Conservation (phyloP, 1,284 basidiomycete genomes). For the Cryptococcus maquisensis region DNA sequence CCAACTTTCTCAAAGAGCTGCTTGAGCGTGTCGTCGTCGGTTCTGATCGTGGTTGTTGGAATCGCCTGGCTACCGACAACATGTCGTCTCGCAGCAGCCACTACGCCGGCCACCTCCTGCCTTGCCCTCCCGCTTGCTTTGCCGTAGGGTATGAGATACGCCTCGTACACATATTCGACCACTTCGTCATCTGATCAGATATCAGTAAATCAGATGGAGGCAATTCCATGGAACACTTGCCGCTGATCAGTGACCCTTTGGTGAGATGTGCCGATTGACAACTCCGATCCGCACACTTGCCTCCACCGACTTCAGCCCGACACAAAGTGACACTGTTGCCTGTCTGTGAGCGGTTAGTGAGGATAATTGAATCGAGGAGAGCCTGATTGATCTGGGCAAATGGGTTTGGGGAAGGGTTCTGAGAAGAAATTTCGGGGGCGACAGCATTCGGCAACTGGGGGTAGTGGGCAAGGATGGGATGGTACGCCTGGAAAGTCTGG, state of each 20-base stretch:
- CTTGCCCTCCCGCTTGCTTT: not conserved
- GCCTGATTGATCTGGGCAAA: not conserved
- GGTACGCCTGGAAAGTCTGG: constrained; percentile 24
- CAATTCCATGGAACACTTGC: constrained; percentile 21
- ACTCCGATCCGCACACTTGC: constrained; percentile 32
- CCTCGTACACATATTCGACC: constrained; percentile 22
- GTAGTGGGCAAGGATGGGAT: constrained; percentile 23
- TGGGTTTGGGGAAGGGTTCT: constrained; percentile 4
- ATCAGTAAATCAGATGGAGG: not conserved
- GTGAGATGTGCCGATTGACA: constrained; percentile 35
- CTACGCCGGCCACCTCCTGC: not conserved
- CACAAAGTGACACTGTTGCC: constrained; percentile 29
- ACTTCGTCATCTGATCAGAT: constrained; percentile 31
- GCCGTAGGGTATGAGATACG: not conserved
- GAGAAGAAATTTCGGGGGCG: not conserved
- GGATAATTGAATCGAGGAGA: constrained; percentile 33
- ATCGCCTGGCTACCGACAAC: not conserved
- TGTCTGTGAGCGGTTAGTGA: constrained; percentile 29
- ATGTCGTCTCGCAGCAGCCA: not conserved
- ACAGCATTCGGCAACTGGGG: not conserved
- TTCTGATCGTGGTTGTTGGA: not conserved
- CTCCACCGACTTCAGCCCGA: constrained; percentile 34
- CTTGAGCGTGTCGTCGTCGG: not conserved
- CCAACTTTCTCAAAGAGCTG: not conserved
- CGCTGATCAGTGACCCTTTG: constrained; percentile 26